Conservation (phyloP, 805 yeast species). For the Starmerella geochares region DNA sequence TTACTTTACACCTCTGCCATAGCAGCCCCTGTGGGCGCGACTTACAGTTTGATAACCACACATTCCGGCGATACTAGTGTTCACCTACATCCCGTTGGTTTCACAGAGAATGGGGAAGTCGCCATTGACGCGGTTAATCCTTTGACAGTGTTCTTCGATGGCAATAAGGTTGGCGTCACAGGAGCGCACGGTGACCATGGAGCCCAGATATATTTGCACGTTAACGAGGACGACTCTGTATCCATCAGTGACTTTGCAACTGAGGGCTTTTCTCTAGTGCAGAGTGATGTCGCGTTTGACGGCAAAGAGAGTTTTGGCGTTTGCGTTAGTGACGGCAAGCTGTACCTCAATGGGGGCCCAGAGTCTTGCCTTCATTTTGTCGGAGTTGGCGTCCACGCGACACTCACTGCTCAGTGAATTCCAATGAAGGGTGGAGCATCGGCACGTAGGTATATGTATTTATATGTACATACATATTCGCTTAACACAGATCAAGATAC, state of each 20-base stretch:
- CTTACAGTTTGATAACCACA: not conserved
- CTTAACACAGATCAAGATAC: too few relatives aligned
- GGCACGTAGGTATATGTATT: too few relatives aligned
- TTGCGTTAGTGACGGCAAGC: not conserved
- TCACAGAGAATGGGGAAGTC: not conserved
- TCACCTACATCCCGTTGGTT: slow-evolving; percentile 1
- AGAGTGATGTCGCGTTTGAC: not conserved
- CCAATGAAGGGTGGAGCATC: too few relatives aligned
- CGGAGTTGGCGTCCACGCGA: not conserved
- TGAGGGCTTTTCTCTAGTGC: not conserved
- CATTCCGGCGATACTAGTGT: not conserved
- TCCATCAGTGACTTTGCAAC: not conserved
- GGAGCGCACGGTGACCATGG: not conserved
- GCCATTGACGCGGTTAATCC: not conserved
- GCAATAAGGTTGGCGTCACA: not conserved
- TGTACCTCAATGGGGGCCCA: not conserved
- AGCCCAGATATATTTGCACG: not conserved
- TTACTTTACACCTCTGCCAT: not conserved
- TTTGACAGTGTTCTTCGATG: not conserved
- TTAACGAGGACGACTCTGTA: not conserved
- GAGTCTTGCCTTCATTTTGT: not conserved
- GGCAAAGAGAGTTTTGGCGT: not conserved
- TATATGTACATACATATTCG: too few relatives aligned
- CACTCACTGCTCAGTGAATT: too few relatives aligned
- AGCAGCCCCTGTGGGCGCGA: not conserved